Percentiles rank a stretch among this genome's conserved stretches.
Evolutionary conservation across 192 early-diverging fungal genomes (phyloP).

Genomic region (Coemansia aciculifera): DNA sequence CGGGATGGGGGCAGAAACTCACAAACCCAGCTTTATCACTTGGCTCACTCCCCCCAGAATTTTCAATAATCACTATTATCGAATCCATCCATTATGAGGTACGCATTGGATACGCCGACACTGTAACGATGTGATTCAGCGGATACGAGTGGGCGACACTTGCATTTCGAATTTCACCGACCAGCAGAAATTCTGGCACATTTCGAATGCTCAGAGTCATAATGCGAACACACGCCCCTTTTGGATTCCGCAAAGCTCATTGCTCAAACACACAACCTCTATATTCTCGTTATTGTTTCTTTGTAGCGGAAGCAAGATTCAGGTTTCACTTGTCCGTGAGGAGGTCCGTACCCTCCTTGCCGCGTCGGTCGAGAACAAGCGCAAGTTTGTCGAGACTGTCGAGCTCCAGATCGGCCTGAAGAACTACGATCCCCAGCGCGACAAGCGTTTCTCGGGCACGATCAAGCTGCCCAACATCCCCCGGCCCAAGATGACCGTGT

Average conservation of each 20-base stretch:
- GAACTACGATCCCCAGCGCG: conserved; percentile 99
- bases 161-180: not conserved
- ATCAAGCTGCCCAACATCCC: conserved; percentile 92
- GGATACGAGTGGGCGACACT: not conserved
- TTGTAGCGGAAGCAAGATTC: conserved; percentile 70
- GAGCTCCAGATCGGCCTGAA: conserved; percentile 98
- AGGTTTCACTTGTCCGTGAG: conserved; percentile 85
- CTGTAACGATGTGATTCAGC: not conserved
- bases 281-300: not conserved
- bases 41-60: not conserved
- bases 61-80: conserved; percentile 3
- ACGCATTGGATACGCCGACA: conserved; percentile 12
- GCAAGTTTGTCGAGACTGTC: conserved; percentile 96
- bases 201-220: not conserved
- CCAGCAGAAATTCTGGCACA: not conserved
- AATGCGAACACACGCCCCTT: not conserved
- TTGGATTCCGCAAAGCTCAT: not conserved
- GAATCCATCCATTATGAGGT: conserved; percentile 26
- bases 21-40: not conserved
- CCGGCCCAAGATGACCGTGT: conserved; percentile 92
- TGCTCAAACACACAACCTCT: not conserved
- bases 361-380: conserved; percentile 84
- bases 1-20: no score
- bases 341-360: conserved; percentile 68
- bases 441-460: conserved; percentile 99